These are phyloP conservation scores for Suillus paluster DNA, from an alignment of 768 basidiomycete genomes.

Conservation along the genomic window DNA sequence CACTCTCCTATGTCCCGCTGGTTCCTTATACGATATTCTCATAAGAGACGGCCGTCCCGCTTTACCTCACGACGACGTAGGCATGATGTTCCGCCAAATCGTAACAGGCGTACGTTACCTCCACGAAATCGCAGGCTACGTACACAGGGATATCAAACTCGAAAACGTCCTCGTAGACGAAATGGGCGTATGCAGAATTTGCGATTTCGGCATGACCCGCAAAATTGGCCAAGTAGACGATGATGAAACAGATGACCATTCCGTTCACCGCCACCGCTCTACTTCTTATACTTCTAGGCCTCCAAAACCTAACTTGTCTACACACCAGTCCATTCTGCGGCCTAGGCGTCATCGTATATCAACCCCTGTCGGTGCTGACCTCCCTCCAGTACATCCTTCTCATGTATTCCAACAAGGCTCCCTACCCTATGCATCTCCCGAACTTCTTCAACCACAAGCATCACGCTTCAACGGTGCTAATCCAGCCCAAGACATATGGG, in stretches of 20 bases:
- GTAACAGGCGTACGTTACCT: conserved; percentile 83
- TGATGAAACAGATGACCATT: conserved; percentile 25
- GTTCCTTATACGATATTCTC: conserved; percentile 84
- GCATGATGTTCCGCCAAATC: conserved; percentile 86
- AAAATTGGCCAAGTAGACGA: conserved; percentile 57
- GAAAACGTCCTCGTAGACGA: conserved; percentile 96
- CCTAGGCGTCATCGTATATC: conserved; percentile 57
- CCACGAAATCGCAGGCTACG: conserved; percentile 74
- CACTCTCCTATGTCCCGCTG: conserved; percentile 83
- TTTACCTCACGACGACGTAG: conserved; percentile 76
- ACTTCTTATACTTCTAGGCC: conserved; percentile 29
- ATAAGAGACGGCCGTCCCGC: conserved; percentile 70
- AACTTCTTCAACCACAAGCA: conserved; percentile 71
- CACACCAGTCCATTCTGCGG: conserved; percentile 27
- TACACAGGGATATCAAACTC: conserved; percentile 95
- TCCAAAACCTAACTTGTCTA: conserved; percentile 21
- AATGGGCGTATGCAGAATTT: conserved; percentile 82
- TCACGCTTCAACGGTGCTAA: conserved; percentile 36
- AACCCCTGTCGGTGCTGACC: conserved; percentile 42
- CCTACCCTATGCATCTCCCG: conserved; percentile 89
- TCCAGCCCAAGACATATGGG: conserved; percentile 95
- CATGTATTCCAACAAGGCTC: conserved; percentile 76
- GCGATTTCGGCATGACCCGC: conserved; percentile 84
- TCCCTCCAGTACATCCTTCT: conserved; percentile 34
- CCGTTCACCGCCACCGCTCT: conserved; percentile 31